Evolutionary conservation across 2,329 filamentous ascomycete species (phyloP).

Genomic region (Fusarium poae): DNA sequence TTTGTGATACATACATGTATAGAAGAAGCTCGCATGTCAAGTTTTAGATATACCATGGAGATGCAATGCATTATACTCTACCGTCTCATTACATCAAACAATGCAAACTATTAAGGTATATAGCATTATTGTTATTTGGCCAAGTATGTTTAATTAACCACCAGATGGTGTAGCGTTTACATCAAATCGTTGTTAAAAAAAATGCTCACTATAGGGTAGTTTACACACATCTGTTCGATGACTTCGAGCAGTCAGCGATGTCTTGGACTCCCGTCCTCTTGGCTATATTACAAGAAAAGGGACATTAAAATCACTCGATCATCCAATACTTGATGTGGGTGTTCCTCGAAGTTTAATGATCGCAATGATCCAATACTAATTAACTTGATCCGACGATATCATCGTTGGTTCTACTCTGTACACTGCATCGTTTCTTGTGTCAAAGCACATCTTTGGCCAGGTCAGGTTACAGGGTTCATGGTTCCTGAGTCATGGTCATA

Average conservation of each 20-base stretch:
- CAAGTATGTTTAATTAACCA: neutral
- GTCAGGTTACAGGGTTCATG: conserved; percentile 16
- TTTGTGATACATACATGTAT: neutral
- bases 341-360: too few species aligned
- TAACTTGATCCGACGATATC: neutral
- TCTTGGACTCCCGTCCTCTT: neutral
- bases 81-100: neutral
- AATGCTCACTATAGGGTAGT: neutral
- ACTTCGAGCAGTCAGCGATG: neutral
- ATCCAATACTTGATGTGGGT: too few species aligned
- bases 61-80: neutral
- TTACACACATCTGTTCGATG: too few species aligned
- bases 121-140: neutral
- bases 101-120: neutral
- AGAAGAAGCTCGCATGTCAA: neutral
- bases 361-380: neutral
- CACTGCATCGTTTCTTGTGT: neutral
- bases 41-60: neutral
- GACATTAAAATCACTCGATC: neutral
- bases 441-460: conserved; percentile 23
- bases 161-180: neutral
- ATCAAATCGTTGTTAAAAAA: neutral
- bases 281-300: neutral
- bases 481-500: conserved; percentile 24
- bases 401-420: neutral